Evolutionary conservation across 2,329 filamentous ascomycete genomes (phyloP).

Genomic region (Pseudopyrenochaeta lycopersici): DNA sequence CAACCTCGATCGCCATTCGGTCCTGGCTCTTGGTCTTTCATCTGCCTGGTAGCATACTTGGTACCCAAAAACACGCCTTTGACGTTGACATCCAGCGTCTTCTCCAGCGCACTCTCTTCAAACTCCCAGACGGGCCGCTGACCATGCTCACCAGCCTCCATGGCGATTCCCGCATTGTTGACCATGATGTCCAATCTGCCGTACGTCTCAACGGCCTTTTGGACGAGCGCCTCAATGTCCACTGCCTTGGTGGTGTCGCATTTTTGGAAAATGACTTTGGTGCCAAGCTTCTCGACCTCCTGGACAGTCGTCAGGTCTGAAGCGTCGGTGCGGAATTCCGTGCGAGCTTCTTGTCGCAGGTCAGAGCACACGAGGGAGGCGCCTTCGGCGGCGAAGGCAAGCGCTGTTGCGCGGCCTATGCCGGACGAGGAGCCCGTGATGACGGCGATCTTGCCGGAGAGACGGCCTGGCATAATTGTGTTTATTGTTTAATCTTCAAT

Average conservation of each 20-base stretch:
- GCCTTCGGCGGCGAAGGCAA: conserved; percentile 43
- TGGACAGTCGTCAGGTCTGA: conserved; percentile 38
- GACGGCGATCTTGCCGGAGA: conserved; percentile 40
- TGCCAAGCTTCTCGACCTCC: conserved; percentile 39
- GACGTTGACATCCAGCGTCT: conserved; percentile 48
- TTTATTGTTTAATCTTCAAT: background rate
- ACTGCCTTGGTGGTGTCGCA: conserved; percentile 55
- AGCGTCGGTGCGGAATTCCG: conserved; percentile 22
- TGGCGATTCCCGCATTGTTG: conserved; percentile 58
- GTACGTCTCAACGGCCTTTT: conserved; percentile 52
- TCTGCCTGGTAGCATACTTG: conserved; percentile 59
- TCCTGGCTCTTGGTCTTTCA: conserved; percentile 58
- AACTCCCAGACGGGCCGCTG: conserved; percentile 56
- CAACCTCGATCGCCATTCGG: conserved; percentile 53
- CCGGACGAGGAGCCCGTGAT: conserved; percentile 47
- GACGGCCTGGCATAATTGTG: conserved; percentile 31
- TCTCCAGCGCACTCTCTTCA: conserved; percentile 58
- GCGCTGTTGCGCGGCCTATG: conserved; percentile 46
- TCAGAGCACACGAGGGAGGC: conserved; percentile 45
- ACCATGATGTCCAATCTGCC: conserved; percentile 61
- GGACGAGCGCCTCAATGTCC: conserved; percentile 55
- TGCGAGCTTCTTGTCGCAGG: conserved; percentile 28
- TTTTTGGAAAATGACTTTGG: conserved; percentile 47
- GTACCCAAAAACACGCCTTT: conserved; percentile 53
- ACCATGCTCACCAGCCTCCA: conserved; percentile 43